Evolutionary conservation across 2,329 filamentous ascomycete genomes (phyloP).

Genomic region (Zymoseptoria passerinii): DNA sequence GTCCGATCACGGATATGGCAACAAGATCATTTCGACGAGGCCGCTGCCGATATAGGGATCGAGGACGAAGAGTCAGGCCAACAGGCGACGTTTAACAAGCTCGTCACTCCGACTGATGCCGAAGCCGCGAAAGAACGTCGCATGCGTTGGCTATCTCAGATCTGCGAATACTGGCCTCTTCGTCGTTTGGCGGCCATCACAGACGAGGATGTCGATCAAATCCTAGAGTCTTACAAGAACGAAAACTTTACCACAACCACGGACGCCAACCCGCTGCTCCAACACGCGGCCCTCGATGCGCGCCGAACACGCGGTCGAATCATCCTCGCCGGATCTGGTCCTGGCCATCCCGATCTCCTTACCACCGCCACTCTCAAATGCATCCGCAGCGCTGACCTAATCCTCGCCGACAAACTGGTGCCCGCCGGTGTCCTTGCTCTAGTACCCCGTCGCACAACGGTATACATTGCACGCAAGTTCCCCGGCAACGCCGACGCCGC

Average conservation of each 20-base stretch:
- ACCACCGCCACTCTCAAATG: slow-evolving; percentile 74
- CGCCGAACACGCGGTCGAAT: slow-evolving; percentile 54
- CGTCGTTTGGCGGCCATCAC: slow-evolving; percentile 69
- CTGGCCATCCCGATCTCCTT: slow-evolving; percentile 84
- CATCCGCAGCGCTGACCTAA: slow-evolving; percentile 65
- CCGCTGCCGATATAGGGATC: slow-evolving; percentile 36
- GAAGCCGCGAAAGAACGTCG: slow-evolving; percentile 69
- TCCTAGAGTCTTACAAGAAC: slow-evolving; percentile 64
- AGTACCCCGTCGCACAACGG: slow-evolving; percentile 77
- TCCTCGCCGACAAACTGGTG: slow-evolving; percentile 79
- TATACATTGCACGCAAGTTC: slow-evolving; percentile 93
- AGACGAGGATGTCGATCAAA: slow-evolving; percentile 66
- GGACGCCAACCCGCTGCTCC: slow-evolving; percentile 23
- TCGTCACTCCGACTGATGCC: slow-evolving; percentile 65
- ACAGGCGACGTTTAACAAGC: slow-evolving; percentile 70
- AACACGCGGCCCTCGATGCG: slow-evolving; percentile 24
- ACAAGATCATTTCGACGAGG: slow-evolving; percentile 55
- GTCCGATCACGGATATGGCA: slow-evolving; percentile 64
- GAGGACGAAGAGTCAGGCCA: slow-evolving; percentile 62
- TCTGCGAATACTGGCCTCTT: slow-evolving; percentile 98
- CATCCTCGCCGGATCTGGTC: slow-evolving; percentile 83
- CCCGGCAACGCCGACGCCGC: slow-evolving; percentile 92
- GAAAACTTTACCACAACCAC: slow-evolving; percentile 27
- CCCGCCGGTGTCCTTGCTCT: slow-evolving; percentile 78
- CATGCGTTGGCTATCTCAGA: slow-evolving; percentile 88